These are phyloP conservation scores for Ottelia alismoides DNA, from an alignment of 106 monocot species.

Conservation along the genomic window DNA sequence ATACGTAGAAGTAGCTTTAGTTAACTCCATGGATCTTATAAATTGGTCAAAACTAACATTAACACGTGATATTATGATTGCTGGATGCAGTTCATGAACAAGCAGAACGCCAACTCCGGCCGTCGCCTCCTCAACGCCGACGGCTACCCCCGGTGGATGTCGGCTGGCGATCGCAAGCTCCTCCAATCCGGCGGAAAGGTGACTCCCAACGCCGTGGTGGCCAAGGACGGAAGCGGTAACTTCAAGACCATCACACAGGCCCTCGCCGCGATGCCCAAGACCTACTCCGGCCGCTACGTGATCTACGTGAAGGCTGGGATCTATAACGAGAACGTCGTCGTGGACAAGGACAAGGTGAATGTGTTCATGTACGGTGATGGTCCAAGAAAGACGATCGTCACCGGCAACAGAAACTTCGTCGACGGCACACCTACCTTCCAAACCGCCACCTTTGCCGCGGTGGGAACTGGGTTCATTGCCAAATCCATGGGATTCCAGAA, in stretches of 20 bases:
- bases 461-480: too few relatives aligned
- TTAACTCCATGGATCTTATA: too few relatives aligned
- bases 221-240: constrained; percentile 51
- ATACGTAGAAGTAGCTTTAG: too few relatives aligned
- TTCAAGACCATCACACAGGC: constrained; percentile 45
- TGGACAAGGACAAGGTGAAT: constrained; percentile 33
- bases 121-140: constrained; percentile 14
- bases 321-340: constrained; percentile 20
- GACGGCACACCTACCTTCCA: constrained; percentile 28
- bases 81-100: too few relatives aligned
- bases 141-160: constrained; percentile 4
- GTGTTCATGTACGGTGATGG: constrained; percentile 36
- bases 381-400: constrained; percentile 20
- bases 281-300: constrained; percentile 32
- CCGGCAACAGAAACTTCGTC: constrained; percentile 43
- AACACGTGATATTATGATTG: too few relatives aligned
- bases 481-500: constrained; percentile 29
- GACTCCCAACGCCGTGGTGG: constrained; percentile 24
- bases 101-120: constrained; percentile 7
- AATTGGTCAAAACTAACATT: too few relatives aligned
- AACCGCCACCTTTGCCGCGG: constrained; percentile 9
- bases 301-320: constrained; percentile 7
- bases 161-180: not conserved
- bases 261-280: constrained; percentile 23
- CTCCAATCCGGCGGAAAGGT: not conserved